These are phyloP conservation scores for Misopates orontium DNA, from an alignment of 257 asterid species.

Conservation along the genomic window DNA sequence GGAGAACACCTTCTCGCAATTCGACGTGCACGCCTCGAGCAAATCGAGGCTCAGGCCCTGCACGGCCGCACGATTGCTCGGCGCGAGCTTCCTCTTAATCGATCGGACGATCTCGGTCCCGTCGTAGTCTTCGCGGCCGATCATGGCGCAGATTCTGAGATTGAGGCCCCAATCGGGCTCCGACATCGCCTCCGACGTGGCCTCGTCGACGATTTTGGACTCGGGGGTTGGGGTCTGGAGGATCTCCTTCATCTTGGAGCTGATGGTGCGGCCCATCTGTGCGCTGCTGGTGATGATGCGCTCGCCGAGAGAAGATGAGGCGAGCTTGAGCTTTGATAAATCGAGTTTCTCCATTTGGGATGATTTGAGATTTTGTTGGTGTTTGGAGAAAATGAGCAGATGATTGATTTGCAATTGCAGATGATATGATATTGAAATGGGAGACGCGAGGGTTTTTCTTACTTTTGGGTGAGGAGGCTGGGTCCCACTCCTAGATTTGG, in stretches of 20 bases:
- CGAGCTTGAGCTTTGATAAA: slow-evolving; percentile 62
- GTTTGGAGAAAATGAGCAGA: no score
- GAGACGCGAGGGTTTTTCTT: no score
- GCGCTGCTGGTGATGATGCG: slow-evolving; percentile 72
- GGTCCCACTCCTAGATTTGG: no score
- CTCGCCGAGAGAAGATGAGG: slow-evolving; percentile 81
- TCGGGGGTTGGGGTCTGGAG: slow-evolving; percentile 82
- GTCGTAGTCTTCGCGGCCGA: slow-evolving; percentile 62
- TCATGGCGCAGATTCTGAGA: slow-evolving; percentile 86
- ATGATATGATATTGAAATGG: no score
- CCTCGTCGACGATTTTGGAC: slow-evolving; percentile 83
- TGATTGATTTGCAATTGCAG: no score
- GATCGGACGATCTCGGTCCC: slow-evolving; percentile 78
- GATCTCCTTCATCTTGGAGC: slow-evolving; percentile 79
- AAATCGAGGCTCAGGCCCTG: slow-evolving; percentile 68
- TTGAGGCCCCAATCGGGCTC: slow-evolving; percentile 94
- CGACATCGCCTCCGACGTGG: slow-evolving; percentile 61
- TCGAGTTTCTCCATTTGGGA: slow-evolving; percentile 65
- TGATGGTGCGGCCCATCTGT: slow-evolving; percentile 73
- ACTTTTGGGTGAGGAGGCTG: no score
- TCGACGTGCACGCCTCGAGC: slow-evolving; percentile 82
- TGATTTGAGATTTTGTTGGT: neutral
- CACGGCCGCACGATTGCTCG: slow-evolving; percentile 40
- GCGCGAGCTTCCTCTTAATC: slow-evolving; percentile 64
- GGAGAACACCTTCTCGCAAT: slow-evolving; percentile 86